Evolutionary conservation across 1,284 basidiomycete species (phyloP).

Genomic region (Cystobasidiaceae sp.): DNA sequence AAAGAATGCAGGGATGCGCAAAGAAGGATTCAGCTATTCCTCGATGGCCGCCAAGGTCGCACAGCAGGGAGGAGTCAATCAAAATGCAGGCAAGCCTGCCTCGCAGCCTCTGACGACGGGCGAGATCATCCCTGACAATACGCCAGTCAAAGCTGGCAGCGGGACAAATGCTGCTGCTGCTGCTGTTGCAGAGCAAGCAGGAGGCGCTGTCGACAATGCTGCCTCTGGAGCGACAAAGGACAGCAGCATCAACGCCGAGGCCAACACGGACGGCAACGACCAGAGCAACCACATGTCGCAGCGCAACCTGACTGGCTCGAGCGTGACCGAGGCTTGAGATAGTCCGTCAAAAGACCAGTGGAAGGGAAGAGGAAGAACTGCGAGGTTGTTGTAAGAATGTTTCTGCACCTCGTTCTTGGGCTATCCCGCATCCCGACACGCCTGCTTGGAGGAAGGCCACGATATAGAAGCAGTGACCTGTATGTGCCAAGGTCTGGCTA

Average conservation of each 20-base stretch:
- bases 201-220: not conserved
- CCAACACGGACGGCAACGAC: not conserved
- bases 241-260: not conserved
- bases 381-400: too few species aligned
- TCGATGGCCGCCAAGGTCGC: conserved; percentile 12
- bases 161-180: not conserved
- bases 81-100: not conserved
- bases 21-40: conserved; percentile 30
- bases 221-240: not conserved
- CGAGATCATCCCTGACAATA: conserved; percentile 12
- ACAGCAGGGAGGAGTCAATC: too few species aligned
- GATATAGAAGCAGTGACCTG: too few species aligned
- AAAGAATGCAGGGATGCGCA: conserved; percentile 15
- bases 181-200: not conserved
- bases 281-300: conserved; percentile 5
- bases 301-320: not conserved
- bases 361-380: too few species aligned
- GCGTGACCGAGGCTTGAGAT: conserved; percentile 3
- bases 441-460: too few species aligned
- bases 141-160: not conserved
- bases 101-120: not conserved
- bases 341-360: too few species aligned
- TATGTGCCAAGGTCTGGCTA: too few species aligned
- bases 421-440: too few species aligned
- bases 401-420: too few species aligned